Percentiles rank a stretch among this genome's conserved stretches.
phyloP scores from a whole-genome alignment of 164 flowering plant genomes.

The Umbellularia californica region DNA sequence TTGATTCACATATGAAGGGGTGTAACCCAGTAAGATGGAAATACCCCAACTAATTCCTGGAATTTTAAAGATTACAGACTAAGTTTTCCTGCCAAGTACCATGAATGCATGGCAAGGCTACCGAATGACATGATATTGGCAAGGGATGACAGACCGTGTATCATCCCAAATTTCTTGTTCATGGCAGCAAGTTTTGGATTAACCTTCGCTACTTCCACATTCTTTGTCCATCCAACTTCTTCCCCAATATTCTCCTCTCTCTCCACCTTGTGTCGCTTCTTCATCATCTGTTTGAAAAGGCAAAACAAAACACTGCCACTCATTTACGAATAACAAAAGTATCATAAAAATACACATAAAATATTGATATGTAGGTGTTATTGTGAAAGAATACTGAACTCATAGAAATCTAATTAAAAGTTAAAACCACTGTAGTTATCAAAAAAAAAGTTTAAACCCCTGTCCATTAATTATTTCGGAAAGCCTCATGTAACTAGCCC shows the following conservation, averaged over 20 bases:
- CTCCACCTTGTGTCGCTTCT: constrained; percentile 95
- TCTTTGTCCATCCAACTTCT: constrained; percentile 92
- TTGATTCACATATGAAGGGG: not conserved
- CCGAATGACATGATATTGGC: constrained; percentile 89
- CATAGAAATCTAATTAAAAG: no score
- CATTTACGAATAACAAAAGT: not conserved
- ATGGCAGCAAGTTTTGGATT: constrained; percentile 87
- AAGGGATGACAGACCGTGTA: constrained; percentile 92
- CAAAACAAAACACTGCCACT: not conserved
- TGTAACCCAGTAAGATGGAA: constrained; percentile 2
- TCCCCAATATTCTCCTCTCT: constrained; percentile 83
- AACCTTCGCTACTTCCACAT: constrained; percentile 66
- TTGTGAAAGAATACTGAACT: no score
- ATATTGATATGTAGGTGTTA: not conserved
- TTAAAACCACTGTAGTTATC: no score
- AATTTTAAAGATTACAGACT: constrained; percentile 36
- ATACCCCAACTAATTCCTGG: not conserved
- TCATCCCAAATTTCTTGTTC: constrained; percentile 99
- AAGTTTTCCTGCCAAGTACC: constrained; percentile 91
- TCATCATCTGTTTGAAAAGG: constrained; percentile 73
- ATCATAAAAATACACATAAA: not conserved
- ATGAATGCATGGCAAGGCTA: constrained; percentile 91
- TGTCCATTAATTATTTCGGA: no score
- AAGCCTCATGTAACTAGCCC: no score
- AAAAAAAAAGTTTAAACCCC: no score